Evolutionary conservation across 176 grass and related monocot species (phyloP).

Genomic region (Chloris gayana): DNA sequence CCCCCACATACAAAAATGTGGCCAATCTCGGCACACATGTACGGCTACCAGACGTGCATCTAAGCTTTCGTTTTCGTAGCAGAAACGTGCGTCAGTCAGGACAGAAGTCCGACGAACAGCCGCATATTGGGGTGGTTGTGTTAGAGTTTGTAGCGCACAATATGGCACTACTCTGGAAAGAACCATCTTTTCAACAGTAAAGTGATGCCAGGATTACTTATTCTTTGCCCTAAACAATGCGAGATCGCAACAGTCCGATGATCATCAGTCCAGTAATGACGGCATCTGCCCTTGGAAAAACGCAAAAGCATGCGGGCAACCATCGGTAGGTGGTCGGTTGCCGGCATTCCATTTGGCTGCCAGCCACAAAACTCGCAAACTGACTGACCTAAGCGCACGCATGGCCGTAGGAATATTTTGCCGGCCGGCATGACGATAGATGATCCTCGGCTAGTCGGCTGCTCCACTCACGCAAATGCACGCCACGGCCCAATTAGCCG

Average conservation of each 20-base stretch:
- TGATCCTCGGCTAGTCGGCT: neutral
- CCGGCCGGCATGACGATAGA: neutral
- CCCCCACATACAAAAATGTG: neutral
- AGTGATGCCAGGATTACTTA: neutral
- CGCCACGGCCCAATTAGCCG: neutral
- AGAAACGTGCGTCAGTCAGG: neutral
- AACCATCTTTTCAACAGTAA: neutral
- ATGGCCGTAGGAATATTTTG: neutral
- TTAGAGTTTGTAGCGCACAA: neutral
- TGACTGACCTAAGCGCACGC: neutral
- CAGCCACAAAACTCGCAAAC: neutral
- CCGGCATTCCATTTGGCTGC: conserved; percentile 8
- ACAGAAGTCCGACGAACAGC: neutral
- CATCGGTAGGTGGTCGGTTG: conserved; percentile 23
- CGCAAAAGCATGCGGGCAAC: neutral
- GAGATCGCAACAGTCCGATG: neutral
- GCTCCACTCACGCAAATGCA: neutral
- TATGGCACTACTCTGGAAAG: neutral
- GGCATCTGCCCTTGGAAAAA: neutral
- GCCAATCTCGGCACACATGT: neutral
- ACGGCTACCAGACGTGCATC: neutral
- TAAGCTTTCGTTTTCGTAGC: neutral
- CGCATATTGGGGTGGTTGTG: neutral
- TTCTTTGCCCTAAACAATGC: neutral
- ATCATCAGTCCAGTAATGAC: neutral